phyloP scores from a whole-genome alignment of 495 filamentous ascomycete species.

The Amniculicola lignicola region DNA sequence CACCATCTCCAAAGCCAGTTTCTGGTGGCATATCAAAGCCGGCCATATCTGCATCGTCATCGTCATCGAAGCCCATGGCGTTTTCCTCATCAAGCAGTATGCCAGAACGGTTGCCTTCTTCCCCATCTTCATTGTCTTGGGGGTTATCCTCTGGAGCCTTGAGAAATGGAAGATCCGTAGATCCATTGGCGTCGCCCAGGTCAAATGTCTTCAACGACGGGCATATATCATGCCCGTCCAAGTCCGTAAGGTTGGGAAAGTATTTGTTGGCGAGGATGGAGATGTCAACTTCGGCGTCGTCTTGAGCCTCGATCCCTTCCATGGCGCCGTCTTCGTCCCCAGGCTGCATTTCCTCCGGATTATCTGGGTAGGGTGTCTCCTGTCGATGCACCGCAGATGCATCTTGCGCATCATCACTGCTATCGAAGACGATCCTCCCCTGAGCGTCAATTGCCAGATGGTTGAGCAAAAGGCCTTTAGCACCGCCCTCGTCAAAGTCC shows the following conservation, averaged over 20 bases:
- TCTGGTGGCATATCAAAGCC: conserved; percentile 71
- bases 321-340: conserved; percentile 45
- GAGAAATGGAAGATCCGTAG: conserved; percentile 85
- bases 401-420: conserved; percentile 85
- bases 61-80: conserved; percentile 71
- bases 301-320: conserved; percentile 45
- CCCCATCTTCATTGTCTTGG: conserved; percentile 46
- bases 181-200: conserved; percentile 78
- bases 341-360: conserved; percentile 42
- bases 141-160: conserved; percentile 82
- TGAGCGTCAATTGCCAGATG: conserved; percentile 88
- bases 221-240: conserved; percentile 89
- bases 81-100: conserved; percentile 84
- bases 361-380: conserved; percentile 37
- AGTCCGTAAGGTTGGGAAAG: conserved; percentile 73
- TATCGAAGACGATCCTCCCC: conserved; percentile 95
- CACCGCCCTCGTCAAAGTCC: conserved; percentile 97
- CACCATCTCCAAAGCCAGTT: conserved; percentile 70
- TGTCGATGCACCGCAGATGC: conserved; percentile 42
- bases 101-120: conserved; percentile 65
- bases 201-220: conserved; percentile 91
- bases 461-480: conserved; percentile 92
- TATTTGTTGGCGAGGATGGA: conserved; percentile 68
- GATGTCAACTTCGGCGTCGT: conserved; percentile 76
- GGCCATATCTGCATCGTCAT: conserved; percentile 66